Conservation (phyloP, 2,329 filamentous ascomycete species). For the Chalaropsis thielavioides region DNA sequence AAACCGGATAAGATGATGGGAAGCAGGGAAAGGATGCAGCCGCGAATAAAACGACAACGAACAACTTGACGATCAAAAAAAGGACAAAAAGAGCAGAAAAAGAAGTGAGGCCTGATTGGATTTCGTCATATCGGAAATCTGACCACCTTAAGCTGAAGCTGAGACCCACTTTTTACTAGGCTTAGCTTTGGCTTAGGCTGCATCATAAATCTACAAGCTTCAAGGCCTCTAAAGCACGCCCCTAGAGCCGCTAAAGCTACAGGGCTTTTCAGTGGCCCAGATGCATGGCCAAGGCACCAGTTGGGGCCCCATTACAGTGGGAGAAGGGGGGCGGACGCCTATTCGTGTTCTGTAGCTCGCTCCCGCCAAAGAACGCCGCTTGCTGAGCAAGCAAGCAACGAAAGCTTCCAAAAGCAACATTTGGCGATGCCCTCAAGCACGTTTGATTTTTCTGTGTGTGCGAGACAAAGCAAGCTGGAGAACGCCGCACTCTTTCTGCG, state of each 20-base stretch:
- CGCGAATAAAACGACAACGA: neutral
- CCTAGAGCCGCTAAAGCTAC: neutral
- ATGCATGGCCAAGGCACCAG: neutral
- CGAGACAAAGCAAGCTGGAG: neutral
- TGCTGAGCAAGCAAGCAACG: neutral
- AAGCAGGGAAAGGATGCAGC: neutral
- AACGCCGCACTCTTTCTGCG: neutral
- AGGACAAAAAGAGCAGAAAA: neutral
- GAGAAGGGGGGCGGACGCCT: neutral
- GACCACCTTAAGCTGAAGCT: neutral
- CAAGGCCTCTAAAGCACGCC: neutral
- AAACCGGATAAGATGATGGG: constrained; percentile 1
- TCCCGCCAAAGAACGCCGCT: too few species aligned
- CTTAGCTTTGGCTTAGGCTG: neutral
- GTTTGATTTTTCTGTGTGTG: neutral
- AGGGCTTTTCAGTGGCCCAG: neutral
- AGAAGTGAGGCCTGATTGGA: neutral
- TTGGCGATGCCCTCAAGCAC: neutral
- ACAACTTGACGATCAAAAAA: neutral
- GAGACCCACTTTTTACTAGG: too few species aligned
- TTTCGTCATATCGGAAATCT: constrained; percentile 1
- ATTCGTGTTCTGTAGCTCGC: neutral
- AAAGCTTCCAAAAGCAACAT: neutral
- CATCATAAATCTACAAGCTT: neutral
- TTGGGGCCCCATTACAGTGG: neutral